Evolutionary conservation across 139 green algal genomes (phyloP), one percentile per base, ranked within the genome.

Genomic region (Trebouxia sp.): DNA sequence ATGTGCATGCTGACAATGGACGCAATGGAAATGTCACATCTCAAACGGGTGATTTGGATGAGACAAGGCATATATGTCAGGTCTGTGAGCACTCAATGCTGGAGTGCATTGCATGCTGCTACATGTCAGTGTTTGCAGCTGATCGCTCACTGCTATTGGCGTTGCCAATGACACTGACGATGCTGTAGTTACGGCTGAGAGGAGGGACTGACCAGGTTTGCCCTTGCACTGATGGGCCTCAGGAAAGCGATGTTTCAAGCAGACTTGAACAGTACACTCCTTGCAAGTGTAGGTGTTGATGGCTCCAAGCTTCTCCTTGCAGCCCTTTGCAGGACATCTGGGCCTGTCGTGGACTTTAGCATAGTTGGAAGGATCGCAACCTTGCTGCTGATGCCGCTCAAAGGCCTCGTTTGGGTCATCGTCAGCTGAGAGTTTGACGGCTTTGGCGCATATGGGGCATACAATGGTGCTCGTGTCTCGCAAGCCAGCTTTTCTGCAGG

Each of bases 361-460:
- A 56, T 96, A 97, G 82, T 97, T 95, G 20, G 55, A 1, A 0
- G 91, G 87, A 80, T 97, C 91, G 76, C 93, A 97, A 37, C 38
- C 82, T 20, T 79, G n/a, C 32, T 48, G 48, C 37, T 32, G 20
- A 30, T 78, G 81, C 81, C 55, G 65, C n/a, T 87, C 85, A 50
- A 87, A 84, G 14, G 47, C 82, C 1, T 53, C 17, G 28, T 88
- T 70, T 3, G 76, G 41, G 8, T 85, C 70, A 15, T 80, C 48
- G 1, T 42, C 66, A 3, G 50, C 38, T 12, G 11, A 65, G 8
- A 87, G 32, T 15, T 84, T 67, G 7, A 91, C 65, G 3, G 80
- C 88, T 32, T 85, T 88, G 0, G 92, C 92, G 53, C 92, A 96
- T 6, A 96, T 62, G 0, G 92, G 92, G 83, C 92, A 96, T 3